Conservation (phyloP, 306 rosid species). For the Prunus mira region DNA sequence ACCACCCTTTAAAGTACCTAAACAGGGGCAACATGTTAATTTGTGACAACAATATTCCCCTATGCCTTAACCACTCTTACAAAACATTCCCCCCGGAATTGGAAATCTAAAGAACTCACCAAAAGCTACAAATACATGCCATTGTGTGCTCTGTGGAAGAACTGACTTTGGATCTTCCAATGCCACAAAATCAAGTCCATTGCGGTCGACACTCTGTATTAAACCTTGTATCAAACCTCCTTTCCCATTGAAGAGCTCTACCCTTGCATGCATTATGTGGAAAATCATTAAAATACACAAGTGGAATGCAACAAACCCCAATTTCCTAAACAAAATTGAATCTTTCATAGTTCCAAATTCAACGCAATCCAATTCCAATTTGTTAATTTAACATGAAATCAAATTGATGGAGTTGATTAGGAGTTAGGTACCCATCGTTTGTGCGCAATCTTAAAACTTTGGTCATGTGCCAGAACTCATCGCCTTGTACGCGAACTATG, state of each 20-base stretch:
- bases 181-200: slow-evolving; percentile 72
- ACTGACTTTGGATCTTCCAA: slow-evolving; percentile 57
- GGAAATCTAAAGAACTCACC: slow-evolving; percentile 41
- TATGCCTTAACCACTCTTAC: slow-evolving; percentile 13
- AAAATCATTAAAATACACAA: slow-evolving; percentile 19
- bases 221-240: slow-evolving; percentile 79
- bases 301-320: background rate
- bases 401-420: background rate
- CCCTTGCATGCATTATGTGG: slow-evolving; percentile 53
- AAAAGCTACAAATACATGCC: slow-evolving; percentile 81
- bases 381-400: background rate
- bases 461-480: slow-evolving; percentile 94
- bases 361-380: background rate
- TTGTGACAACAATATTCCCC: slow-evolving; percentile 12
- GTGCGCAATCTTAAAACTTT: slow-evolving; percentile 73
- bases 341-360: background rate
- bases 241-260: slow-evolving; percentile 90
- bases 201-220: slow-evolving; percentile 52
- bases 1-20: slow-evolving; percentile 91
- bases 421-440: slow-evolving; percentile 56
- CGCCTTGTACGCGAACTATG: slow-evolving; percentile 65
- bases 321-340: slow-evolving; percentile 1
- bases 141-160: slow-evolving; percentile 55
- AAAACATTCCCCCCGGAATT: background rate
- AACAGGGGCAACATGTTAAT: slow-evolving; percentile 16